Conservation (phyloP, 2,329 filamentous ascomycete genomes). For the Arthroderma sp. region DNA sequence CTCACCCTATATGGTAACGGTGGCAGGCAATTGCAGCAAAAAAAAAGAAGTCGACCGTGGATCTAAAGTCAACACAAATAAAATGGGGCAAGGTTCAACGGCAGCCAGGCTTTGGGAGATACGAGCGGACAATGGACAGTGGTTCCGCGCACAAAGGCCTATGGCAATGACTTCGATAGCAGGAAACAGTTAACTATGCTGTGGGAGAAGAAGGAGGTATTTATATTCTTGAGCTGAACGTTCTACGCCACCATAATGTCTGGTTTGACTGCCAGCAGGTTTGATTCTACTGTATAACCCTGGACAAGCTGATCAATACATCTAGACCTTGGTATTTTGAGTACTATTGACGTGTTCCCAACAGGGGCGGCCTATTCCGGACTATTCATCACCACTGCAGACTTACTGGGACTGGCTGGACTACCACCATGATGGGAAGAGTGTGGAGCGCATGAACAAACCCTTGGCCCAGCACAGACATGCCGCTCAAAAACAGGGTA, state of each 20-base stretch:
- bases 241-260: neutral
- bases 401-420: neutral
- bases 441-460: neutral
- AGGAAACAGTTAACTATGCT: neutral
- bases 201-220: neutral
- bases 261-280: neutral
- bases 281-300: neutral
- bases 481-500: neutral
- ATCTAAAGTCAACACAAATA: neutral
- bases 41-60: neutral
- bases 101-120: neutral
- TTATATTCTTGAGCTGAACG: neutral
- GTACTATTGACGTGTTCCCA: neutral
- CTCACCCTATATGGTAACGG: slow-evolving; percentile 2
- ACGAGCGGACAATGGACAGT: neutral
- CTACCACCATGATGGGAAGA: neutral
- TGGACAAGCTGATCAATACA: neutral
- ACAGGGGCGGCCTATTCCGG: neutral
- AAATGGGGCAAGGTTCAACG: neutral
- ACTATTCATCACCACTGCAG: neutral
- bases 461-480: neutral
- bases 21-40: neutral
- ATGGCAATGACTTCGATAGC: neutral
- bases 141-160: neutral
- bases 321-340: neutral